A percentile compares a stretch with the other conserved stretches of the same genome.
Evolutionary conservation across 805 yeast genomes (phyloP).

Genomic region (Candida suzukii): DNA sequence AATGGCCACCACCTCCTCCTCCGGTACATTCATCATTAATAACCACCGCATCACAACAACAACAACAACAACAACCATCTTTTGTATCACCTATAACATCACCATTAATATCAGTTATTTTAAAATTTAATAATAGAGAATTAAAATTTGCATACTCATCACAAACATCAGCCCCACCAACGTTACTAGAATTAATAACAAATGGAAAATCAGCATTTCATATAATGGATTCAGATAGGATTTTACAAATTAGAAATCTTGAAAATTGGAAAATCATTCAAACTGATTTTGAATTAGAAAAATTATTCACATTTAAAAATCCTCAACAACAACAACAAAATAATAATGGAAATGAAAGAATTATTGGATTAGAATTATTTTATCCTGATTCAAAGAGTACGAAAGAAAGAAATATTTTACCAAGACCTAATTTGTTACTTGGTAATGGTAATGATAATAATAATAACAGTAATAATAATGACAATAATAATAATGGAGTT

Average conservation of each 20-base stretch:
- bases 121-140: constrained; percentile 45
- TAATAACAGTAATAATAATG: no score
- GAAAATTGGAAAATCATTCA: constrained; percentile 26
- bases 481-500: no score
- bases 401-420: background rate
- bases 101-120: constrained; percentile 25
- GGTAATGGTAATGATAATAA: no score
- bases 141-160: constrained; percentile 63
- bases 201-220: constrained; percentile 71
- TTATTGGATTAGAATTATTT: constrained; percentile 2
- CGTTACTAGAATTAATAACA: constrained; percentile 66
- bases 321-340: background rate
- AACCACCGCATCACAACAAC: background rate
- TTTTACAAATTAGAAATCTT: constrained; percentile 28
- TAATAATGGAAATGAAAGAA: background rate
- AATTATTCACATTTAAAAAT: constrained; percentile 24
- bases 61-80: background rate
- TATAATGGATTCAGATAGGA: constrained; percentile 30
- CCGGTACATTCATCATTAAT: no score
- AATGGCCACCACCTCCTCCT: background rate
- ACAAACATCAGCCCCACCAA: constrained; percentile 70
- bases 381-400: background rate
- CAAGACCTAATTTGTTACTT: background rate
- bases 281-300: constrained; percentile 41
- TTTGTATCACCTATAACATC: background rate